Evolutionary conservation across 768 basidiomycete species (phyloP), one percentile per base, ranked within the genome.

Genomic region (Leucosporidium creatinivorum): DNA sequence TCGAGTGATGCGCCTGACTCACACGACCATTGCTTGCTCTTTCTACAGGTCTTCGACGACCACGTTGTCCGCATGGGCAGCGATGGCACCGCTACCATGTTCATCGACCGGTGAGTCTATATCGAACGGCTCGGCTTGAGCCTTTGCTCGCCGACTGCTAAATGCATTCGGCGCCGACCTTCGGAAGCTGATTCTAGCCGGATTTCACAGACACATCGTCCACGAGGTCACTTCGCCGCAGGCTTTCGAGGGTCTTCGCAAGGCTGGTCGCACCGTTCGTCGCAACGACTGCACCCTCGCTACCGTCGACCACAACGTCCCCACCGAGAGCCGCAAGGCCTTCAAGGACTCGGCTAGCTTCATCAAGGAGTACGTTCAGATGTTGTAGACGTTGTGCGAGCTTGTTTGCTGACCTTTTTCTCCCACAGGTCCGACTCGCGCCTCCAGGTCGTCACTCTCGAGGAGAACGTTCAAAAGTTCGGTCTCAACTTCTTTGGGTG

Each of bases 151-250:
- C 1, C 9, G 21, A 3, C 9, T 23, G 48, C 8, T 6, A 44
- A 15, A n/a, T 8, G 33, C n/a, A 52, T 18, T 18, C 17, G 33
- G 18, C 31, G 52, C 25, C 31, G 31, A 8, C 13, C 19, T 23
- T 18, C 55, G 62, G 60, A 50, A 13, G 49, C n/a, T 36, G 19
- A 17, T 61, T 36, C 25, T 25, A 26, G 18, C 51, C n/a, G 6
- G 26, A 25, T 5, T 47, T 47, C 4, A 26, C 73, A 81, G 84
- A 65, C 84, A 85, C 75, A 79, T 85, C 49, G 89, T 94, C 28
- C 91, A 93, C 73, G 91, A 93, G 81, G 91, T 93, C 61, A 93
- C 91, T n/a, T 89, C 87, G 65, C 91, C 91, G 50, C 91, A 93
- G 78, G 91, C 91, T 7, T 75, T 73, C 60, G 74, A 73, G 61